Conservation (phyloP, 257 asterid genomes). For the Knoxia roxburghii region DNA sequence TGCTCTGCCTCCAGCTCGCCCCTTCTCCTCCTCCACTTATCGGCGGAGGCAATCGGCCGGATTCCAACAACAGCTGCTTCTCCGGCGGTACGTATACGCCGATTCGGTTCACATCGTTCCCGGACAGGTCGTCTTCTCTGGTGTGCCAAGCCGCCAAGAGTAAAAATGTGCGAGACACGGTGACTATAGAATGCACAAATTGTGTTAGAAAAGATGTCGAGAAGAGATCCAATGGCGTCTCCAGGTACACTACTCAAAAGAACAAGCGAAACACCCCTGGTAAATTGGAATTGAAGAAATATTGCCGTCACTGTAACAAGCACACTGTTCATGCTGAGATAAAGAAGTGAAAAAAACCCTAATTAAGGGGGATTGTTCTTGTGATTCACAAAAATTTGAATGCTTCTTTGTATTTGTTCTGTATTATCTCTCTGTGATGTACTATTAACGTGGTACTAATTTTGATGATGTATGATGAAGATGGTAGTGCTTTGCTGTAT, state of each 20-base stretch:
- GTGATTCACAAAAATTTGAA: no score
- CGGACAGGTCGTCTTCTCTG: slow-evolving; percentile 1
- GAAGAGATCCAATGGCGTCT: slow-evolving; percentile 13
- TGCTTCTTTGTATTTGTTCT: no score
- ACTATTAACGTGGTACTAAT: no score
- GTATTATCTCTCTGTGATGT: no score
- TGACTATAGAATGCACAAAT: slow-evolving; percentile 7
- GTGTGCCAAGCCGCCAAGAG: slow-evolving; percentile 5
- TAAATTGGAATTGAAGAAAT: slow-evolving; percentile 3
- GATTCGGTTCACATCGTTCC: not conserved
- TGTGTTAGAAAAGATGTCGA: not conserved
- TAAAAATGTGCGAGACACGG: slow-evolving; percentile 5
- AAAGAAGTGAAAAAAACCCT: not conserved
- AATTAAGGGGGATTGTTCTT: no score
- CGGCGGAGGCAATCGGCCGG: not conserved
- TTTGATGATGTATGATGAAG: no score
- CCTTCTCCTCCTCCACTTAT: slow-evolving; percentile 1
- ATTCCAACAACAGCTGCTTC: not conserved
- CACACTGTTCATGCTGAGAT: slow-evolving; percentile 5
- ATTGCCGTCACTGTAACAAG: slow-evolving; percentile 6
- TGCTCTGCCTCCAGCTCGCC: slow-evolving; percentile 9
- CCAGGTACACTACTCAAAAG: slow-evolving; percentile 7
- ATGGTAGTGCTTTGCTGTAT: no score
- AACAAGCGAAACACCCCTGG: slow-evolving; percentile 7
- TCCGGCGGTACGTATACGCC: slow-evolving; percentile 2